Percentiles rank a stretch among this genome's conserved stretches.
Evolutionary conservation across 306 rosid genomes (phyloP).

Genomic region (Cucurbita argyrosperma): DNA sequence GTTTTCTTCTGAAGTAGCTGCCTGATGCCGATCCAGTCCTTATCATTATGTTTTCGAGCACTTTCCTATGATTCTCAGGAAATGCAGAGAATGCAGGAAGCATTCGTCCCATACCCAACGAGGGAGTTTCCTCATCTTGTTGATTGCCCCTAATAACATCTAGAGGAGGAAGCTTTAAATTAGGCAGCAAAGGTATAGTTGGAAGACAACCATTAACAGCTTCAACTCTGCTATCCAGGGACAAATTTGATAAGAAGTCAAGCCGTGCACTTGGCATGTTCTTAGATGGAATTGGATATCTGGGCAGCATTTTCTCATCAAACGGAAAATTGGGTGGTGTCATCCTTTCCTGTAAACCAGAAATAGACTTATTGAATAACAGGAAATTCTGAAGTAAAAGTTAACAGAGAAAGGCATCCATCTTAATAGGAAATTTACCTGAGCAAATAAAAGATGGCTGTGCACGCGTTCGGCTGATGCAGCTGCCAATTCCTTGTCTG

Average conservation of each 20-base stretch:
- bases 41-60: slow-evolving; percentile 97
- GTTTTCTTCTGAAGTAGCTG: slow-evolving; percentile 38
- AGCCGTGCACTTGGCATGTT: slow-evolving; percentile 42
- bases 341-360: slow-evolving; percentile 67
- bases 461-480: slow-evolving; percentile 38
- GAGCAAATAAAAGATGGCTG: slow-evolving; percentile 40
- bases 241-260: slow-evolving; percentile 64
- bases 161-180: slow-evolving; percentile 57
- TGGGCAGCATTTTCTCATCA: slow-evolving; percentile 64
- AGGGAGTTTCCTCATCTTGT: slow-evolving; percentile 49
- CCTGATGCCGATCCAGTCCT: slow-evolving; percentile 66
- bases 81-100: slow-evolving; percentile 48
- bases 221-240: slow-evolving; percentile 59
- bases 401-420: neutral
- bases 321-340: slow-evolving; percentile 59
- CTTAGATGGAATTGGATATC: slow-evolving; percentile 59
- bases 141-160: slow-evolving; percentile 59
- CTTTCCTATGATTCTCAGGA: slow-evolving; percentile 90
- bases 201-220: slow-evolving; percentile 49
- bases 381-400: neutral
- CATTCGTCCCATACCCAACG: slow-evolving; percentile 72
- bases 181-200: slow-evolving; percentile 58
- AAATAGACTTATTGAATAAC: slow-evolving; percentile 17
- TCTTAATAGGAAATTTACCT: slow-evolving; percentile 28
- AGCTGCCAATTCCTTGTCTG: slow-evolving; percentile 29